Percentiles rank a stretch among this genome's conserved stretches.
These are phyloP conservation scores for Podospora pseudocomata DNA, from an alignment of 495 filamentous ascomycete genomes.

Conservation along the genomic window DNA sequence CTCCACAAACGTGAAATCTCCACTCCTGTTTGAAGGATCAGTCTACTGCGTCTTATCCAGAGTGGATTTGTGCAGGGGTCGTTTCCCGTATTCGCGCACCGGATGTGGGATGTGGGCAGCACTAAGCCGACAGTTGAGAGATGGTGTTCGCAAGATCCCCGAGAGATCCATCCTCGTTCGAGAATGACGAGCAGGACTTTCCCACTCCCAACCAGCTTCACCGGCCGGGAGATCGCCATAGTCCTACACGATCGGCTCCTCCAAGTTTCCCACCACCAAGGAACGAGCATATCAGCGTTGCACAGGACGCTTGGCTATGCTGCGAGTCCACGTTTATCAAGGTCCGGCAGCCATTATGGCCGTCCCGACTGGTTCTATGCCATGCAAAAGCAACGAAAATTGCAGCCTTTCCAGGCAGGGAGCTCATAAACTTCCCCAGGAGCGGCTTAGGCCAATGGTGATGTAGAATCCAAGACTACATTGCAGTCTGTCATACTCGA, in stretches of 20 bases:
- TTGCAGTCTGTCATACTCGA: slow-evolving; percentile 1
- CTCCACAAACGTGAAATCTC: neutral
- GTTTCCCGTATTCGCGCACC: neutral
- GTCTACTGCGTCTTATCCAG: neutral
- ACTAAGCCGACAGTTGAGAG: neutral
- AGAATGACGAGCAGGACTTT: neutral
- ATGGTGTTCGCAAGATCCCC: neutral
- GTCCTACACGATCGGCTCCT: neutral
- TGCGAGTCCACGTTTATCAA: neutral
- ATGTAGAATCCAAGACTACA: neutral
- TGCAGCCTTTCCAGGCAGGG: neutral
- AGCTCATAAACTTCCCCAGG: neutral
- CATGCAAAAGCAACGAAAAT: neutral
- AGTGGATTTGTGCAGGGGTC: neutral
- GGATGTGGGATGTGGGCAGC: neutral
- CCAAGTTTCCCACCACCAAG: neutral
- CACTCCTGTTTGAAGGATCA: neutral
- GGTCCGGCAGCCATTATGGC: neutral
- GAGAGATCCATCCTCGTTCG: neutral
- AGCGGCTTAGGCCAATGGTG: neutral
- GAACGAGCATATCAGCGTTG: neutral
- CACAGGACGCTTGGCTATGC: neutral
- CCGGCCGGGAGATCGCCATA: neutral
- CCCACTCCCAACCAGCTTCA: neutral
- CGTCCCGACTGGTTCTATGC: neutral